Conservation (phyloP, 805 yeast genomes). For the Suhomyces sp. region DNA sequence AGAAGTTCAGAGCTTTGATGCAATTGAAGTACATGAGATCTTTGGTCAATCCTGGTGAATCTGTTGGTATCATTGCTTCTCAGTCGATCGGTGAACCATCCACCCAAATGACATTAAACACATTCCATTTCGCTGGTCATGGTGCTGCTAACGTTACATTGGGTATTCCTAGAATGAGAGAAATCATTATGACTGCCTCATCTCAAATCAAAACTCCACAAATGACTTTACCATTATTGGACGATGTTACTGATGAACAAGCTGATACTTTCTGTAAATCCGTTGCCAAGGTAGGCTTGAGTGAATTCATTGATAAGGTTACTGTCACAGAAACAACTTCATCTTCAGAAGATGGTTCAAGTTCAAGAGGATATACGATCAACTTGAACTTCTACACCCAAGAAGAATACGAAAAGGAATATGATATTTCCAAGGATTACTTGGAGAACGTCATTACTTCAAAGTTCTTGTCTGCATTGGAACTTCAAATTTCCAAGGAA, state of each 20-base stretch:
- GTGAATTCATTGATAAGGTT: conserved; percentile 86
- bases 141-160: conserved; percentile 99
- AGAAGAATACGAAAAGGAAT: conserved; percentile 79
- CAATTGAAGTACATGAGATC: conserved; percentile 98
- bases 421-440: conserved; percentile 80
- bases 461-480: conserved; percentile 69
- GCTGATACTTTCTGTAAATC: conserved; percentile 94
- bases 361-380: conserved; percentile 72
- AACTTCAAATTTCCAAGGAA: conserved; percentile 73
- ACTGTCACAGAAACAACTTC: conserved; percentile 88
- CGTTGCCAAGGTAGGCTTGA: conserved; percentile 76
- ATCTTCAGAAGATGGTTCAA: conserved; percentile 43
- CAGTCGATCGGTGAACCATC: conserved; percentile 99
- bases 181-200: conserved; percentile 98
- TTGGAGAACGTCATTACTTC: conserved; percentile 67
- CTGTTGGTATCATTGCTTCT: conserved; percentile 97
- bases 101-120: conserved; percentile 96
- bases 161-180: conserved; percentile 99
- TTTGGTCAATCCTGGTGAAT: conserved; percentile 91
- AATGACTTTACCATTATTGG: conserved; percentile 86
- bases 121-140: conserved; percentile 99
- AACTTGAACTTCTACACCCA: conserved; percentile 72
- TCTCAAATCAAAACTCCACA: conserved; percentile 97
- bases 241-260: conserved; percentile 77
- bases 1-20: conserved; percentile 94